phyloP scores from a whole-genome alignment of 1,284 basidiomycete species.

The Trichosporon coremiiforme region DNA sequence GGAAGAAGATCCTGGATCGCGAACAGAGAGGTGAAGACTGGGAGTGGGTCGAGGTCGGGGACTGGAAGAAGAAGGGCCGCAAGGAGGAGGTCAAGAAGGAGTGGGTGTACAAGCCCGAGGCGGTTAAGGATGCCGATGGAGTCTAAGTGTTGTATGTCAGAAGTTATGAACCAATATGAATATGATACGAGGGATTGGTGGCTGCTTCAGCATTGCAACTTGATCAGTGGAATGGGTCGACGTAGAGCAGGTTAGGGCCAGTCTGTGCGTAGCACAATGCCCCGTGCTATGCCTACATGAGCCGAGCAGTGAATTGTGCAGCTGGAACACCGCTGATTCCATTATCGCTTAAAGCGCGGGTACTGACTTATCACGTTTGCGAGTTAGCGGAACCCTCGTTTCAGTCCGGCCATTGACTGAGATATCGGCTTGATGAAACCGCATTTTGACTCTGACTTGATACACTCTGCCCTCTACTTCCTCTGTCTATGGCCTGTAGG shows the following conservation, averaged over 20 bases:
- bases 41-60: slow-evolving; percentile 26
- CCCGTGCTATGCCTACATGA: no score
- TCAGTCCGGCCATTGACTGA: neutral
- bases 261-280: no score
- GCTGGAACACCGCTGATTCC: no score
- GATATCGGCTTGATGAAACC: neutral
- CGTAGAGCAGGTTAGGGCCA: no score
- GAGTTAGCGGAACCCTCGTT: neutral
- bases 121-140: neutral
- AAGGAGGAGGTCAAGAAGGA: slow-evolving; percentile 25
- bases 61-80: slow-evolving; percentile 28
- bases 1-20: slow-evolving; percentile 27
- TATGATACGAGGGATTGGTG: no score
- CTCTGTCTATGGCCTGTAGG: no score
- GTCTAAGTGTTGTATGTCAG: slow-evolving; percentile 13
- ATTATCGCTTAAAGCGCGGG: no score
- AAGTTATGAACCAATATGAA: neutral
- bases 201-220: no score
- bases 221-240: no score
- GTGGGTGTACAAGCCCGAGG: slow-evolving; percentile 23
- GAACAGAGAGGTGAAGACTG: slow-evolving; percentile 27
- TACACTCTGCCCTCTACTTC: no score
- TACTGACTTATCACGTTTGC: neutral
- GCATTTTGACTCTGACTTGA: neutral
- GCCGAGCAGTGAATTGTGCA: no score